phyloP scores from a whole-genome alignment of 2,329 filamentous ascomycete genomes.

The Fusarium humuli region DNA sequence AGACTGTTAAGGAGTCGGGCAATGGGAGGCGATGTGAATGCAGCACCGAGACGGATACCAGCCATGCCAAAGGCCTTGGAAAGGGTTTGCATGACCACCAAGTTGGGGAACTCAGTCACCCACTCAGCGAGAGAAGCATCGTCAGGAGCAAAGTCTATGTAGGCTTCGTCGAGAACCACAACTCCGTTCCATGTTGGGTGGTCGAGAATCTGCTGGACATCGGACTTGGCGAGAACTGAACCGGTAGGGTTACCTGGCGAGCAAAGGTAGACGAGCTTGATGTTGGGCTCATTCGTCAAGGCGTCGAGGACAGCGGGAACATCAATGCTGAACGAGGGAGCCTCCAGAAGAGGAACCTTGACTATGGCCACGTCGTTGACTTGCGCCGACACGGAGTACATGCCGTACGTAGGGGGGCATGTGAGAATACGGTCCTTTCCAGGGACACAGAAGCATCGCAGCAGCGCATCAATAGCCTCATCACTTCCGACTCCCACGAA shows the following conservation, averaged over 20 bases:
- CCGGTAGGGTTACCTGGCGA: conserved; percentile 96
- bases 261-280: conserved; percentile 94
- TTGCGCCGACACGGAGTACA: conserved; percentile 95
- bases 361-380: conserved; percentile 92
- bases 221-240: conserved; percentile 78
- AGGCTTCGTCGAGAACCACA: conserved; percentile 93
- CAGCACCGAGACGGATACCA: conserved; percentile 88
- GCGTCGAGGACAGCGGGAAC: conserved; percentile 73
- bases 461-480: conserved; percentile 93
- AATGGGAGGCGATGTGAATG: conserved; percentile 81
- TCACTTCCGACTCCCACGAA: conserved; percentile 97
- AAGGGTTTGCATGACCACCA: conserved; percentile 98
- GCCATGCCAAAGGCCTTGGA: conserved; percentile 97
- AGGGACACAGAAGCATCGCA: conserved; percentile 92
- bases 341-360: conserved; percentile 82
- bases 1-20: conserved; percentile 87
- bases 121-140: conserved; percentile 87
- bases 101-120: conserved; percentile 91
- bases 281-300: conserved; percentile 68
- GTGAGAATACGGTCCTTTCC: conserved; percentile 90
- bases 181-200: conserved; percentile 96
- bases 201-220: conserved; percentile 78
- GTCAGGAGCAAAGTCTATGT: conserved; percentile 87
- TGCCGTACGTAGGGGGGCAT: conserved; percentile 97
- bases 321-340: conserved; percentile 80